phyloP scores from a whole-genome alignment of 208 protist genomes.

The Wallacemonas sp. region DNA sequence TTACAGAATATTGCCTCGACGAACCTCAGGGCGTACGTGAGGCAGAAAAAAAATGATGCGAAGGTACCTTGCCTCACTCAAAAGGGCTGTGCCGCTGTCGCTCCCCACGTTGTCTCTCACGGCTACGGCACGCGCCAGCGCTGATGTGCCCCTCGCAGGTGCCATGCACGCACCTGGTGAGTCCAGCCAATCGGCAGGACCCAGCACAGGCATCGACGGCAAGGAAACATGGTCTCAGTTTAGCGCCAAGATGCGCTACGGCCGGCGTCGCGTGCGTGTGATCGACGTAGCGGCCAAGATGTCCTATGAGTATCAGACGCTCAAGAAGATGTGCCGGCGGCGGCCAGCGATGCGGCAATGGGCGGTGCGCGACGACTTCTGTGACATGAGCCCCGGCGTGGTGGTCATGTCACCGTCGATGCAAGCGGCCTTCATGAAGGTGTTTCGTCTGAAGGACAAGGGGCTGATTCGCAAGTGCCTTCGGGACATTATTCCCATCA shows the following conservation, averaged over 20 bases:
- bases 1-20: slow-evolving; percentile 11
- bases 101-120: neutral
- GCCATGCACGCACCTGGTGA: slow-evolving; percentile 77
- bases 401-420: slow-evolving; percentile 90
- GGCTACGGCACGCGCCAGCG: neutral
- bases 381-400: slow-evolving; percentile 83
- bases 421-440: slow-evolving; percentile 90
- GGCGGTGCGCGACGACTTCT: slow-evolving; percentile 84
- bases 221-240: slow-evolving; percentile 90
- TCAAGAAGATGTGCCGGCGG: slow-evolving; percentile 85
- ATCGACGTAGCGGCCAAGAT: slow-evolving; percentile 91
- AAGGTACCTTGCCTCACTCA: slow-evolving; percentile 11
- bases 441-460: slow-evolving; percentile 86
- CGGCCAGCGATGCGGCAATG: slow-evolving; percentile 88
- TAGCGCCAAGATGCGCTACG: slow-evolving; percentile 74
- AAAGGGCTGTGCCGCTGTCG: neutral
- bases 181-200: slow-evolving; percentile 45
- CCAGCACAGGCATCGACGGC: slow-evolving; percentile 51
- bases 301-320: slow-evolving; percentile 91
- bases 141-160: slow-evolving; percentile 27
- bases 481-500: slow-evolving; percentile 86
- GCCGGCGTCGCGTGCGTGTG: slow-evolving; percentile 69
- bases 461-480: slow-evolving; percentile 77
- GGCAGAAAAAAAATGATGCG: slow-evolving; percentile 12
- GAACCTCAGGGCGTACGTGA: too few relatives aligned